Percentiles rank a stretch among this genome's conserved stretches.
phyloP scores from a whole-genome alignment of 257 asterid species.

The Plantago elongata region DNA sequence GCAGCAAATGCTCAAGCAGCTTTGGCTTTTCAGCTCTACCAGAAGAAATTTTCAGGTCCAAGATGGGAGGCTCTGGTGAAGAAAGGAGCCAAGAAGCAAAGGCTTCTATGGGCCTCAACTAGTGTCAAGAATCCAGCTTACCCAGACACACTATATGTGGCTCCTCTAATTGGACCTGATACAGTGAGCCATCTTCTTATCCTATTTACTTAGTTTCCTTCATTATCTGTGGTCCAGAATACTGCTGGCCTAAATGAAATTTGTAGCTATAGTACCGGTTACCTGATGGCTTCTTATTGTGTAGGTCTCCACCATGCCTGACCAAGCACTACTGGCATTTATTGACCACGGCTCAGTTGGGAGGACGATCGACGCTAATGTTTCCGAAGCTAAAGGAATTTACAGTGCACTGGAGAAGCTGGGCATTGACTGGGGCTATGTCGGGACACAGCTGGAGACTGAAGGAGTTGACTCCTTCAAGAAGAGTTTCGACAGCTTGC shows the following conservation, averaged over 20 bases:
- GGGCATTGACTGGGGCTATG: constrained; percentile 88
- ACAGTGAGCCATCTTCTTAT: constrained; percentile 58
- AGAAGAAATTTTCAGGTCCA: constrained; percentile 94
- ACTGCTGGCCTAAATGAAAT: background rate
- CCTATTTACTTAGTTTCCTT: constrained; percentile 8
- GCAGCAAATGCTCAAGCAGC: constrained; percentile 99
- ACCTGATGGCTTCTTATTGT: background rate
- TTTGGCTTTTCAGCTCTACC: constrained; percentile 87
- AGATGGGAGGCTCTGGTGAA: constrained; percentile 98
- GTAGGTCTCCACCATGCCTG: constrained; percentile 99
- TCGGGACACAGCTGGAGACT: constrained; percentile 80
- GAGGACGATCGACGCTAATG: constrained; percentile 90
- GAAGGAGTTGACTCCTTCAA: constrained; percentile 97
- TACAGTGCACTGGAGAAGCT: constrained; percentile 83
- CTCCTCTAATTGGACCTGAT: constrained; percentile 99
- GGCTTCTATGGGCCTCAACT: constrained; percentile 98
- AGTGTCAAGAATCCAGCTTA: constrained; percentile 99
- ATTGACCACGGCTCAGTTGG: constrained; percentile 83
- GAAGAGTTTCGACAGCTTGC: constrained; percentile 96
- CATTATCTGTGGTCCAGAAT: constrained; percentile 6
- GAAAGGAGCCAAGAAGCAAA: constrained; percentile 99
- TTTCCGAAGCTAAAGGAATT: constrained; percentile 84
- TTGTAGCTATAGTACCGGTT: too few relatives aligned
- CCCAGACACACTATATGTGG: constrained; percentile 93
- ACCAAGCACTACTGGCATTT: constrained; percentile 96